Conservation (phyloP, 2,329 filamentous ascomycete species). For the Talaromyces rugulosus region DNA sequence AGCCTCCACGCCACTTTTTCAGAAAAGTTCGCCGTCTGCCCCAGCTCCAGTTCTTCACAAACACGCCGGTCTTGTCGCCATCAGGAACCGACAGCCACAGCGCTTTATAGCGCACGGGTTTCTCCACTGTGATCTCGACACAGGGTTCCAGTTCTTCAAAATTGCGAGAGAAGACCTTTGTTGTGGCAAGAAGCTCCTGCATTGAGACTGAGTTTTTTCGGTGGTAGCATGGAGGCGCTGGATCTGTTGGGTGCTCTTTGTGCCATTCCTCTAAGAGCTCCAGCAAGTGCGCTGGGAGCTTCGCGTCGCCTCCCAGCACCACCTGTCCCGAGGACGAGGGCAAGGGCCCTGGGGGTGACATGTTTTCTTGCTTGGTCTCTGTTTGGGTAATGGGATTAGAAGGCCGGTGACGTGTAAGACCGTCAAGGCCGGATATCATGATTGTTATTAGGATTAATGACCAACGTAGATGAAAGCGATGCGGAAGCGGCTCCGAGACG, state of each 20-base stretch:
- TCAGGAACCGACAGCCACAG: conserved; percentile 2
- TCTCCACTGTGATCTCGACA: not conserved
- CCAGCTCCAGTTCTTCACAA: not conserved
- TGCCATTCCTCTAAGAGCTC: conserved; percentile 9
- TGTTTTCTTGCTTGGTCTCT: not conserved
- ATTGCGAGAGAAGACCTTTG: not conserved
- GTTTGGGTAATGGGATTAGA: not conserved
- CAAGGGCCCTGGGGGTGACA: not conserved
- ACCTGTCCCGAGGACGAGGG: not conserved
- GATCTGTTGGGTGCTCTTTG: not conserved
- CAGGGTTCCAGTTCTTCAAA: not conserved
- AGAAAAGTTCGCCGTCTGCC: not conserved
- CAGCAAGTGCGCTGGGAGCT: conserved; percentile 6
- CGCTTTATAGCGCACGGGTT: not conserved
- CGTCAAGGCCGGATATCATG: too few species aligned
- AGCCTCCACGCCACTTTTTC: conserved; percentile 3
- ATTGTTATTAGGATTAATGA: too few species aligned
- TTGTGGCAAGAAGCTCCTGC: not conserved
- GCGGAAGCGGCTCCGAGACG: too few species aligned
- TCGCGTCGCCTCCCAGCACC: not conserved
- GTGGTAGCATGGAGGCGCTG: not conserved
- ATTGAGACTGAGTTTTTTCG: not conserved
- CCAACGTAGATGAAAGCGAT: too few species aligned
- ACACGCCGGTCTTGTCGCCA: not conserved
- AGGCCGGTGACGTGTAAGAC: too few species aligned